phyloP scores from a whole-genome alignment of 2,329 filamentous ascomycete species.

The Anisogramma anomala region DNA sequence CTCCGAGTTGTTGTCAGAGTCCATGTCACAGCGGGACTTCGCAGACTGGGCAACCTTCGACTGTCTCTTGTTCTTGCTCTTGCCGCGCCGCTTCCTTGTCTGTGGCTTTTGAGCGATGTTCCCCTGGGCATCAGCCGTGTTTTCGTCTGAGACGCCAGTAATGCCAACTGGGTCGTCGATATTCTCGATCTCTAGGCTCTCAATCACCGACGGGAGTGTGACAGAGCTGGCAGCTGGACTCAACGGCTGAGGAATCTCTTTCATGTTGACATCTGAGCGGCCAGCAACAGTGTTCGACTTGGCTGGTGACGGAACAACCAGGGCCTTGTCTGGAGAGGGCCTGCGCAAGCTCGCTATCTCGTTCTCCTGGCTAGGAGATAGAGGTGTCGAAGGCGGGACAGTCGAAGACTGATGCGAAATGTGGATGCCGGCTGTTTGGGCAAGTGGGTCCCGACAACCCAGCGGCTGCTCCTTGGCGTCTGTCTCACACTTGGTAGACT shows the following conservation, averaged over 20 bases:
- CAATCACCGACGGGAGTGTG: not conserved
- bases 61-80: conserved; percentile 3
- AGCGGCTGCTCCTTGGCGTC: not conserved
- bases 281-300: not conserved
- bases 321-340: not conserved
- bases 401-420: not conserved
- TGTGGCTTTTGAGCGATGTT: not conserved
- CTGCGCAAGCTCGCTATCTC: not conserved
- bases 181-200: not conserved
- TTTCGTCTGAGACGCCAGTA: not conserved
- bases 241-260: not conserved
- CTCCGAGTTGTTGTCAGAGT: not conserved
- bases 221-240: conserved; percentile 2
- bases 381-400: not conserved
- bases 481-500: not conserved
- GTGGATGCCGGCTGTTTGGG: not conserved
- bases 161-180: no score
- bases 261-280: not conserved
- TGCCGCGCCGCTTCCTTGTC: conserved; percentile 2
- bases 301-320: not conserved
- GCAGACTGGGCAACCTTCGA: not conserved
- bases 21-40: no score
- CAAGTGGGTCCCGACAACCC: no score
- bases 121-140: not conserved
- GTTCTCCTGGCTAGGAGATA: not conserved